phyloP scores from a whole-genome alignment of 768 basidiomycete species.

The Daedaleopsis nitida region DNA sequence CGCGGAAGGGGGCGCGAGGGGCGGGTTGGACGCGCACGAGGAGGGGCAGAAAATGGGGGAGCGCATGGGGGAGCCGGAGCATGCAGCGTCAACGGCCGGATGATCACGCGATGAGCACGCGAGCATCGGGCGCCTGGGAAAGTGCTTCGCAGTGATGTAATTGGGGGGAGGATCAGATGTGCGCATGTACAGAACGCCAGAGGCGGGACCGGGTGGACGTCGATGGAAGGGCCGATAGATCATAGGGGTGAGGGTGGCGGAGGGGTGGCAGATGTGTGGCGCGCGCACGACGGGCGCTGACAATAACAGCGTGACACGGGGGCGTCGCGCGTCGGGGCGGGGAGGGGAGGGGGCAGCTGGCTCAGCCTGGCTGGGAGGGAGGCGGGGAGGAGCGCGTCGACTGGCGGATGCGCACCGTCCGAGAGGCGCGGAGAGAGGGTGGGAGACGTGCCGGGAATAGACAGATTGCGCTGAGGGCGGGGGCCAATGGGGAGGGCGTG shows the following conservation, averaged over 20 bases:
- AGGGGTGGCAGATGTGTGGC: slow-evolving; percentile 12
- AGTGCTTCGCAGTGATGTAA: slow-evolving; percentile 19
- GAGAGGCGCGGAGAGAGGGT: slow-evolving; percentile 19
- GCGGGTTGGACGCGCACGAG: background rate
- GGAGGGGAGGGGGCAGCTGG: background rate
- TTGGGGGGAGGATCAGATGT: slow-evolving; percentile 5
- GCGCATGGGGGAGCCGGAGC: background rate
- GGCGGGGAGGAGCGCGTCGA: background rate
- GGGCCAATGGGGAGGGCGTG: slow-evolving; percentile 16
- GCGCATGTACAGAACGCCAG: slow-evolving; percentile 6
- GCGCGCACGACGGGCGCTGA: slow-evolving; percentile 10
- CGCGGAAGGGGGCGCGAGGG: background rate
- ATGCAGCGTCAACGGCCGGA: background rate
- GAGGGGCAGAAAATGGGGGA: background rate
- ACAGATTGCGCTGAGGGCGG: slow-evolving; percentile 22
- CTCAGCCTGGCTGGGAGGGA: no score
- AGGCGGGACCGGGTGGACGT: slow-evolving; percentile 11
- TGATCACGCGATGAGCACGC: slow-evolving; percentile 19
- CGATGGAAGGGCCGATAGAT: slow-evolving; percentile 5
- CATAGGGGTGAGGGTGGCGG: slow-evolving; percentile 3
- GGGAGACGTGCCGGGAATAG: slow-evolving; percentile 20
- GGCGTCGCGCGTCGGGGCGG: background rate
- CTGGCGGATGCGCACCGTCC: slow-evolving; percentile 11
- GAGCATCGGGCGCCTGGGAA: slow-evolving; percentile 13
- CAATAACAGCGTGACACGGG: slow-evolving; percentile 1